These are phyloP conservation scores for Oryza nivara DNA, from an alignment of 176 grass and related monocot genomes.

Conservation along the genomic window DNA sequence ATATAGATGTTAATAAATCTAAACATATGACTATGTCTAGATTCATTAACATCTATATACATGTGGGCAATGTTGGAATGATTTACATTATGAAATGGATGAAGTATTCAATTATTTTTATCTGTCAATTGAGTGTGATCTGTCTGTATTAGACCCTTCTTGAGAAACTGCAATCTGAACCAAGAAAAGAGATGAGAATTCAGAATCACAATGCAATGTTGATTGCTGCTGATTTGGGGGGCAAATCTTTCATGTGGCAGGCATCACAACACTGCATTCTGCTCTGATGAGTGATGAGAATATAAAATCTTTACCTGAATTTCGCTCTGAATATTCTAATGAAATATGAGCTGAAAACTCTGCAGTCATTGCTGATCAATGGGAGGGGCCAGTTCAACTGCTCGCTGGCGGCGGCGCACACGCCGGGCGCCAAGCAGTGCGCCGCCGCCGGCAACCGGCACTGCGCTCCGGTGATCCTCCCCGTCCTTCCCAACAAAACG, in stretches of 20 bases:
- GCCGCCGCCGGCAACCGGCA: conserved; percentile 43
- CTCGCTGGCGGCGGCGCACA: conserved; percentile 62
- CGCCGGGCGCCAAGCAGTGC: conserved; percentile 42
- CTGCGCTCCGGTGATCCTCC: conserved; percentile 62
- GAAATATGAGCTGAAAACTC: background rate
- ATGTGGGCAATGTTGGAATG: too few relatives aligned
- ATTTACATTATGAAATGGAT: too few relatives aligned
- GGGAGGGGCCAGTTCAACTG: conserved; percentile 82
- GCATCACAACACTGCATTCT: background rate
- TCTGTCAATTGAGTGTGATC: background rate
- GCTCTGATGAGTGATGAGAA: background rate
- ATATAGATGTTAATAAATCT: too few relatives aligned
- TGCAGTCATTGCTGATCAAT: conserved; percentile 88
- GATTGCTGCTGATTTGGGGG: background rate
- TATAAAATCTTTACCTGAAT: background rate
- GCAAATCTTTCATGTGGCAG: background rate
- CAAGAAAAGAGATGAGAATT: background rate
- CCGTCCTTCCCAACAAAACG: conserved; percentile 64
- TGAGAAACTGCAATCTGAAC: background rate
- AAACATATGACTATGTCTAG: too few relatives aligned
- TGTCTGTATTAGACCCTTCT: background rate
- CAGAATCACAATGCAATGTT: background rate
- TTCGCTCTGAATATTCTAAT: background rate
- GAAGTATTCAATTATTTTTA: background rate
- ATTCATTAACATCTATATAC: too few relatives aligned